phyloP scores from a whole-genome alignment of 305 asterid species.

The Ajuga reptans region DNA sequence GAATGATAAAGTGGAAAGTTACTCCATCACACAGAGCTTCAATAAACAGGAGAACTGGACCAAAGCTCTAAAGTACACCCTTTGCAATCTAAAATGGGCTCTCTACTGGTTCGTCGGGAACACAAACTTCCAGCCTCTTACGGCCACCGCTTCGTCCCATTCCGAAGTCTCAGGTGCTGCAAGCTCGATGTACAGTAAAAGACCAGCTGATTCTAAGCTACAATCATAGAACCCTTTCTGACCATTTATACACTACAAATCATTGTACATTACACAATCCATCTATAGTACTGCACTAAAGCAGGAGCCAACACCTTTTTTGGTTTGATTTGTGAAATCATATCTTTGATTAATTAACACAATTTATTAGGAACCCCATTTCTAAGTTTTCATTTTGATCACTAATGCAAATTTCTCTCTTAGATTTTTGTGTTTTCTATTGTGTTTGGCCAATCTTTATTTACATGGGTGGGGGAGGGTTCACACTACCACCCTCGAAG shows the following conservation, averaged over 20 bases:
- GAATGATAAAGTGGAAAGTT: slow-evolving; percentile 79
- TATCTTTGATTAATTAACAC: neutral
- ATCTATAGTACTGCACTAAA: neutral
- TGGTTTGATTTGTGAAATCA: neutral
- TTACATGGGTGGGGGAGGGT: too few species aligned
- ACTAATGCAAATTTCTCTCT: too few species aligned
- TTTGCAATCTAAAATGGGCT: slow-evolving; percentile 92
- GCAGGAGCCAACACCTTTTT: neutral
- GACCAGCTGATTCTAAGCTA: slow-evolving; percentile 37
- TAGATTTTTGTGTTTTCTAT: too few species aligned
- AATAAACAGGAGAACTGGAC: slow-evolving; percentile 95
- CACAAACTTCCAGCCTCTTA: slow-evolving; percentile 87
- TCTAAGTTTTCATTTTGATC: neutral
- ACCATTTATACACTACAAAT: neutral
- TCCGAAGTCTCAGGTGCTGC: slow-evolving; percentile 45
- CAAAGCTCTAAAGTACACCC: slow-evolving; percentile 95
- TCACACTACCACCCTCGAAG: too few species aligned
- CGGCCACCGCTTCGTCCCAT: slow-evolving; percentile 44
- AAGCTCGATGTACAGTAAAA: slow-evolving; percentile 46
- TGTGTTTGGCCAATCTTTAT: too few species aligned
- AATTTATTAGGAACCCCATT: neutral
- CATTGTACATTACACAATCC: slow-evolving; percentile 14
- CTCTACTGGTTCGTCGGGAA: slow-evolving; percentile 97
- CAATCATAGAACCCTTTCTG: slow-evolving; percentile 27
- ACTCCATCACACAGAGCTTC: slow-evolving; percentile 93